These are phyloP conservation scores for Colletotrichum gigasporum DNA, from an alignment of 2,329 filamentous ascomycete species.

Conservation along the genomic window DNA sequence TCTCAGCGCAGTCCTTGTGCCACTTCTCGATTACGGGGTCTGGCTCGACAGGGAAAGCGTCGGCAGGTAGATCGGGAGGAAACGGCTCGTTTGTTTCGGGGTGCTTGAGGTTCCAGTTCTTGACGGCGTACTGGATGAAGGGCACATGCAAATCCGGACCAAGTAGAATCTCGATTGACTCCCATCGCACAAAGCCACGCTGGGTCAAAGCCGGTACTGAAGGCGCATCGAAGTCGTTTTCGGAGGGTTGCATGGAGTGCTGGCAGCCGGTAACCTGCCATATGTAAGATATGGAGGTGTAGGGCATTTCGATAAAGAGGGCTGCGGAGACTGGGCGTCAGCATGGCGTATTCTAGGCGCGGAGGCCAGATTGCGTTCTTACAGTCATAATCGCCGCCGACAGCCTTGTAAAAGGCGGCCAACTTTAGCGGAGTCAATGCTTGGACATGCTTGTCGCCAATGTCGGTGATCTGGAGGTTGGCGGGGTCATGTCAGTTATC, in stretches of 20 bases:
- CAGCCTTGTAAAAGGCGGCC: constrained; percentile 78
- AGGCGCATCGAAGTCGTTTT: constrained; percentile 77
- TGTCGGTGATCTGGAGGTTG: constrained; percentile 58
- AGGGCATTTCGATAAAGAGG: constrained; percentile 81
- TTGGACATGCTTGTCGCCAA: constrained; percentile 65
- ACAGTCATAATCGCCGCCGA: constrained; percentile 81
- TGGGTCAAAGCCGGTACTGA: constrained; percentile 84
- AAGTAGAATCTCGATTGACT: constrained; percentile 88
- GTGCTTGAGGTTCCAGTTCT: constrained; percentile 79
- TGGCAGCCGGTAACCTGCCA: constrained; percentile 92
- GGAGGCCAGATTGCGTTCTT: constrained; percentile 31
- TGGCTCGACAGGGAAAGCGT: constrained; percentile 75
- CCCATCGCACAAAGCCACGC: constrained; percentile 91
- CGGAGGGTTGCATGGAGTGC: constrained; percentile 80
- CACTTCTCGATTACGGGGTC: constrained; percentile 86
- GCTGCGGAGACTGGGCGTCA: constrained; percentile 48
- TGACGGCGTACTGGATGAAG: constrained; percentile 83
- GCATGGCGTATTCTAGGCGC: background rate
- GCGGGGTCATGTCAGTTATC: constrained; percentile 30
- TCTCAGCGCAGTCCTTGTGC: constrained; percentile 81
- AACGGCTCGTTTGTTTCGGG: constrained; percentile 78
- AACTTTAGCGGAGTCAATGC: constrained; percentile 74
- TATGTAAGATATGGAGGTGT: constrained; percentile 85
- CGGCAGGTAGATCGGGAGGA: constrained; percentile 64
- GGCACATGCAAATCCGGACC: constrained; percentile 88